Conservation (phyloP, 176 grass and related monocot genomes). For the Carex cristatella region DNA sequence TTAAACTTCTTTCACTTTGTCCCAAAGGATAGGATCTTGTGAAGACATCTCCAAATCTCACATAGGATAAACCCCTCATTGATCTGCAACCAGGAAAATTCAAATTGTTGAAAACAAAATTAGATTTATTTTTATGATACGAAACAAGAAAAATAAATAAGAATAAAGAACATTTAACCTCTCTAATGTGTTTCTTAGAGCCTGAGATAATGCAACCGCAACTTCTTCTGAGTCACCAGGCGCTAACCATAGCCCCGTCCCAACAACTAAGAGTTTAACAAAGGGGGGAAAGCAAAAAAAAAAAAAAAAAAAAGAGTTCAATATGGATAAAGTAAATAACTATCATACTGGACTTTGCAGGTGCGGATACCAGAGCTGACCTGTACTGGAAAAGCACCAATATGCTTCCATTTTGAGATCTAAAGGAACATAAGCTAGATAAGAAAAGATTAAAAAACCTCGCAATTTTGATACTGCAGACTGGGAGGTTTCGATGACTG, state of each 20-base stretch:
- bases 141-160: slow-evolving; percentile 23
- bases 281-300: not conserved
- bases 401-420: not conserved
- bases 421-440: slow-evolving; percentile 4
- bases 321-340: slow-evolving; percentile 28
- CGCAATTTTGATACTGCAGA: slow-evolving; percentile 76
- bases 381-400: not conserved
- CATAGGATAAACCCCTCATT: slow-evolving; percentile 73
- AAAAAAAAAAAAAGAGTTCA: not conserved
- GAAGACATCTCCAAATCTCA: slow-evolving; percentile 93
- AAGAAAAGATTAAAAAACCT: slow-evolving; percentile 47
- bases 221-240: slow-evolving; percentile 98
- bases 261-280: slow-evolving; percentile 43
- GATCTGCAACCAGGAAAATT: slow-evolving; percentile 43
- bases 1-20: slow-evolving; percentile 73
- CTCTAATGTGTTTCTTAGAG: slow-evolving; percentile 91
- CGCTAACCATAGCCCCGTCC: slow-evolving; percentile 81
- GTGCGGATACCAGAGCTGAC: not conserved
- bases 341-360: not conserved
- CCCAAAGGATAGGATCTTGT: slow-evolving; percentile 71
- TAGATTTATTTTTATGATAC: slow-evolving; percentile 6
- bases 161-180: slow-evolving; percentile 39
- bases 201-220: slow-evolving; percentile 72
- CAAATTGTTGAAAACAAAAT: not conserved
- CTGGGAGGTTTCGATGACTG: slow-evolving; percentile 54